Percentiles rank a stretch among this genome's conserved stretches.
phyloP scores from a whole-genome alignment of 192 early-diverging fungal genomes.

The Mortierella alpina region DNA sequence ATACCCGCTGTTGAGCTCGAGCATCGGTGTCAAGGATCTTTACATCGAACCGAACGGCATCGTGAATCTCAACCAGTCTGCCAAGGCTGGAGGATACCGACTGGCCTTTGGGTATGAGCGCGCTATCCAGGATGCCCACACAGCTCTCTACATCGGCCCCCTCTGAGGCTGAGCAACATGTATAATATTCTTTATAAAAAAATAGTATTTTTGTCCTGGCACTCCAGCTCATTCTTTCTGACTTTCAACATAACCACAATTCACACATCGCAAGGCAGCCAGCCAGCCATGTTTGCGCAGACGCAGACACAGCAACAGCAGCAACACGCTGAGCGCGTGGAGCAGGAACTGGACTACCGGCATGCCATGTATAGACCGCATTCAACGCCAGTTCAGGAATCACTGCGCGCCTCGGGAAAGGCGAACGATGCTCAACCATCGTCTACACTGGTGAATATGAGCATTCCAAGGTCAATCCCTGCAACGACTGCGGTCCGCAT shows the following conservation, averaged over 20 bases:
- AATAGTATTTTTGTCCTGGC: too few species aligned
- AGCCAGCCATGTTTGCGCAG: too few species aligned
- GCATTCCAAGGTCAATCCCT: constrained; percentile 17
- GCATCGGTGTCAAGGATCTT: constrained; percentile 49
- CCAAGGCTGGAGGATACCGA: constrained; percentile 49
- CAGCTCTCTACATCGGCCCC: constrained; percentile 16
- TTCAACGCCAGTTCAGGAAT: too few species aligned
- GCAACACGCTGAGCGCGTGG: too few species aligned
- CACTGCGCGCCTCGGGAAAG: too few species aligned
- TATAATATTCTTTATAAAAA: background rate
- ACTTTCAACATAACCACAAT: too few species aligned
- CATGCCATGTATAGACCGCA: background rate
- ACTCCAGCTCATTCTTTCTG: too few species aligned
- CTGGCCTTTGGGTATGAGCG: constrained; percentile 42
- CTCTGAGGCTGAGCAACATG: background rate
- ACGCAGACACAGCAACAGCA: too few species aligned
- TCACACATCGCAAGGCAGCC: too few species aligned
- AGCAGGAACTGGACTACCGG: background rate
- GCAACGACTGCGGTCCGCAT: constrained; percentile 20
- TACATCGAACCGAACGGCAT: constrained; percentile 28
- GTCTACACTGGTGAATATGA: constrained; percentile 26
- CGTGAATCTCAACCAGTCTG: constrained; percentile 14
- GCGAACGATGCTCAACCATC: background rate
- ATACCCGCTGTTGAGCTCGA: constrained; percentile 42
- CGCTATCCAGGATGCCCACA: constrained; percentile 46